Base-by-base conservation (phyloP, 2,329 filamentous ascomycete genomes). In the Neurospora crassa region DNA sequence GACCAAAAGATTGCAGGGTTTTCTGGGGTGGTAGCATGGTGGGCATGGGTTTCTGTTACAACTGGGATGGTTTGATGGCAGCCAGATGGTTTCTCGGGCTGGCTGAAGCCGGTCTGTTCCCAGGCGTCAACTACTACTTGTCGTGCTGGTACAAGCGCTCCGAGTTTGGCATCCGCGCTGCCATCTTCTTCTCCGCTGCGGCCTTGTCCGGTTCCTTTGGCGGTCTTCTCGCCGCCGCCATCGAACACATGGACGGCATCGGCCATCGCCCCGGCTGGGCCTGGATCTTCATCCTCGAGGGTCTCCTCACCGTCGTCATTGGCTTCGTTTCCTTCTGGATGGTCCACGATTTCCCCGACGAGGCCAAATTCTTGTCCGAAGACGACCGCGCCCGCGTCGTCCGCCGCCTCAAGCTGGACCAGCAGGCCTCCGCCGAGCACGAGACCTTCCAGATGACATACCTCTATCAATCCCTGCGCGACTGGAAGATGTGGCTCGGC, bases 111-210 rank as follows among this genome's bases (percentile, higher is more conserved):
- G 92, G 92, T 7, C 83, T 95, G 0, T 93, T 92, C 77, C 91
- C 91, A 0, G 88, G 88, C 4, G 87, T 92, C 82, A 81, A 88
- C 81, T 80, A 89, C 82, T 93, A 93, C 76, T 84, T 94, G 0
- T 91, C 88, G 0, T 93, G 90, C 77, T 95, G 92, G 92, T 96
- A 94, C 78, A 91, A 88, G 78, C 84, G 91, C 10, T 87, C 86
- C 1, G 92, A 96, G 75, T 91, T 94, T 69, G 92, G 92, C 53
- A 85, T 92, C 10, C 87, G 92, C 40, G 88, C 80, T 1, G 91
- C 92, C 18, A 88, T 93, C 59, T 94, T 94, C 84, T 95, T 94
- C 82, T 92, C 90, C 0, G 91, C 91, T 0, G 92, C 92, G 0
- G 91, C 92, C 0, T 81, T 94, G 0, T 91, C 91, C 0, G 92